Evolutionary conservation across 1,139 yeast species (phyloP).

Genomic region (Candida sanyaensis): DNA sequence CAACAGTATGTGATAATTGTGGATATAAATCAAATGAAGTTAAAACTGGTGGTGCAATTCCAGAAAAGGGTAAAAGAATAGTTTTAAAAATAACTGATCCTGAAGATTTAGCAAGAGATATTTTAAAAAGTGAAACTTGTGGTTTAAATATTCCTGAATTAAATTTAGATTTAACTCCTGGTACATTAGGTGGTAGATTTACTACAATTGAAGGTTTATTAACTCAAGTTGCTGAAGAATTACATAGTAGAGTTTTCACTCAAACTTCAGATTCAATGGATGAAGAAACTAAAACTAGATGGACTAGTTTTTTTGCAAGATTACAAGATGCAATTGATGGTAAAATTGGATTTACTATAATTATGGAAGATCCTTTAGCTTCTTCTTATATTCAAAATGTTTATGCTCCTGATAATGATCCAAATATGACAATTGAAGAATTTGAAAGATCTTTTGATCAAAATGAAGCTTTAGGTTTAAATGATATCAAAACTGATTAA

Average conservation of each 20-base stretch:
- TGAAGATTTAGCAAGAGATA: constrained; percentile 92
- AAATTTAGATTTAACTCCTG: constrained; percentile 88
- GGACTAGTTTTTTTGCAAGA: constrained; percentile 77
- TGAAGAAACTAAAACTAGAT: constrained; percentile 66
- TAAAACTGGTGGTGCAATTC: constrained; percentile 97
- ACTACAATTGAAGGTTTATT: constrained; percentile 95
- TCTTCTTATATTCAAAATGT: constrained; percentile 95
- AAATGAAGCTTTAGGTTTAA: constrained; percentile 89
- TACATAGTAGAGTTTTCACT: constrained; percentile 80
- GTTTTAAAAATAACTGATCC: constrained; percentile 81
- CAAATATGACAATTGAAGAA: constrained; percentile 90
- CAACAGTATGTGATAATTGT: constrained; percentile 88
- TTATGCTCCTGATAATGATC: constrained; percentile 97
- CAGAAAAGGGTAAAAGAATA: constrained; percentile 78
- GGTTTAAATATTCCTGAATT: constrained; percentile 85
- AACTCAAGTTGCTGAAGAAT: constrained; percentile 85
- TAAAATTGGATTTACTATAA: constrained; percentile 75
- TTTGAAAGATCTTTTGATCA: constrained; percentile 85
- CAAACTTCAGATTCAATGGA: constrained; percentile 94
- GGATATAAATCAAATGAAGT: constrained; percentile 98
- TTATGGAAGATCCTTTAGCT: constrained; percentile 93
- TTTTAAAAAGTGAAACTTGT: constrained; percentile 93
- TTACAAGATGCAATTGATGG: constrained; percentile 86
- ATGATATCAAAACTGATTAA: constrained; percentile 64
- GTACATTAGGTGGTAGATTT: constrained; percentile 97